Conservation (phyloP, 1,284 basidiomycete species). For the Pseudozyma tsukubaensis region DNA sequence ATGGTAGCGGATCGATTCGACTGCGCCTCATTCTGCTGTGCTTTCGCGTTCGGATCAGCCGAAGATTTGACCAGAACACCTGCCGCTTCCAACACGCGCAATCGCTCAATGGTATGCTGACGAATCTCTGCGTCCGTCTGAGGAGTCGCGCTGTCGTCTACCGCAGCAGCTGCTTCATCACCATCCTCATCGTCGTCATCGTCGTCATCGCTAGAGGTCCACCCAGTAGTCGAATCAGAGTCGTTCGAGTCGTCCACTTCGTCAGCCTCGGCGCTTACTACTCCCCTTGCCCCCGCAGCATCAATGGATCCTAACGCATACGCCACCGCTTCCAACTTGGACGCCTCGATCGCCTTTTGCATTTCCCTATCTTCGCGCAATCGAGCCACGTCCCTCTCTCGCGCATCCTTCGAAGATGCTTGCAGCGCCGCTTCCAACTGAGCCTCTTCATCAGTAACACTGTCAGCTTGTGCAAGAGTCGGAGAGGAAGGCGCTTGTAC, state of each 20-base stretch:
- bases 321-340: conserved; percentile 48
- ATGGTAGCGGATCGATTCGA: conserved; percentile 1
- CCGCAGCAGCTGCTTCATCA: not conserved
- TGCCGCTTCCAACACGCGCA: conserved; percentile 84
- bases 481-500: conserved; percentile 40
- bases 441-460: conserved; percentile 26
- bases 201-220: conserved; percentile 71
- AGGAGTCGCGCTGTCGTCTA: conserved; percentile 35
- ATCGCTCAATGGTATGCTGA: conserved; percentile 80
- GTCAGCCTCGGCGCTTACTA: not conserved
- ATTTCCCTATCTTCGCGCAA: conserved; percentile 44
- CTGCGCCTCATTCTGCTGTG: not conserved
- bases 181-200: conserved; percentile 70
- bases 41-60: not conserved
- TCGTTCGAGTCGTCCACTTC: conserved; percentile 64
- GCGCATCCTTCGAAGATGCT: conserved; percentile 34
- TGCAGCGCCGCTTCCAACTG: conserved; percentile 31
- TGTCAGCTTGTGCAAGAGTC: conserved; percentile 3
- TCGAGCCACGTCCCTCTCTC: conserved; percentile 20
- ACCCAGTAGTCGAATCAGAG: conserved; percentile 70
- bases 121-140: conserved; percentile 73
- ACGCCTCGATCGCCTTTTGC: conserved; percentile 49
- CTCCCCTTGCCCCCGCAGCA: not conserved
- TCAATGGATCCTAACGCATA: conserved; percentile 37
- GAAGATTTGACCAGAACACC: conserved; percentile 79